phyloP scores from a whole-genome alignment of 2,329 filamentous ascomycete genomes.

The Calonectria ilicicola region DNA sequence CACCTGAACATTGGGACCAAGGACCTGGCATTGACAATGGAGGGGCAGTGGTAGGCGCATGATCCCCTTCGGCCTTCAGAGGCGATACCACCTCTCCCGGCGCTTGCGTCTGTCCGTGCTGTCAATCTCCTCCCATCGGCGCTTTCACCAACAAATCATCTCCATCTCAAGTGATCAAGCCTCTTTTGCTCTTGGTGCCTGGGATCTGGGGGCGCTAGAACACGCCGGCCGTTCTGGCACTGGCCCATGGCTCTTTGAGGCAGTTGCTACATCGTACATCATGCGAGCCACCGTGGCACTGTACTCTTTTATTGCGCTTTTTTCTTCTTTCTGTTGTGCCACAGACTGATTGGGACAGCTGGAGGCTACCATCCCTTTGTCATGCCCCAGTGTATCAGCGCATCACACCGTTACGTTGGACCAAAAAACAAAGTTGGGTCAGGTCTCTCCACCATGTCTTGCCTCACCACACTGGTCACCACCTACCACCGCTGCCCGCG shows the following conservation, averaged over 20 bases:
- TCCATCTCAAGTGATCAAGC: not conserved
- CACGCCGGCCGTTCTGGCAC: constrained; percentile 8
- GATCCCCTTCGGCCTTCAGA: not conserved
- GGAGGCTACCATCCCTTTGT: not conserved
- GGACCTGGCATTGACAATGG: not conserved
- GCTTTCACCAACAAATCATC: not conserved
- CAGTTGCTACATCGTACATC: constrained; percentile 17
- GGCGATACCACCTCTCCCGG: not conserved
- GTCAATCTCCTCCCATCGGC: not conserved
- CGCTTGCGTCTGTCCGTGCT: not conserved
- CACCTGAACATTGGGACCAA: not conserved
- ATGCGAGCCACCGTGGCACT: constrained; percentile 27
- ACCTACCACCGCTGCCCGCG: constrained; percentile 21
- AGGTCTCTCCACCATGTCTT: constrained; percentile 20
- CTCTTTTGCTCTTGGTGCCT: not conserved
- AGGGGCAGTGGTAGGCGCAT: not conserved
- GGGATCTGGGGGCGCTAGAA: not conserved
- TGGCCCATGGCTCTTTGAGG: constrained; percentile 4
- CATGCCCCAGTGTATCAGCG: not conserved
- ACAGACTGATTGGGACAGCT: not conserved
- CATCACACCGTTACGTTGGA: constrained; percentile 6
- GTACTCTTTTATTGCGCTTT: constrained; percentile 9
- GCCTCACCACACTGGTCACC: constrained; percentile 11
- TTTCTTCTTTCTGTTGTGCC: not conserved
- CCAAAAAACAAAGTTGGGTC: constrained; percentile 22